A percentile compares a stretch with the other conserved stretches of the same genome.
Conservation (phyloP, 495 filamentous ascomycete species). For the Trichoderma orchidacearum region DNA sequence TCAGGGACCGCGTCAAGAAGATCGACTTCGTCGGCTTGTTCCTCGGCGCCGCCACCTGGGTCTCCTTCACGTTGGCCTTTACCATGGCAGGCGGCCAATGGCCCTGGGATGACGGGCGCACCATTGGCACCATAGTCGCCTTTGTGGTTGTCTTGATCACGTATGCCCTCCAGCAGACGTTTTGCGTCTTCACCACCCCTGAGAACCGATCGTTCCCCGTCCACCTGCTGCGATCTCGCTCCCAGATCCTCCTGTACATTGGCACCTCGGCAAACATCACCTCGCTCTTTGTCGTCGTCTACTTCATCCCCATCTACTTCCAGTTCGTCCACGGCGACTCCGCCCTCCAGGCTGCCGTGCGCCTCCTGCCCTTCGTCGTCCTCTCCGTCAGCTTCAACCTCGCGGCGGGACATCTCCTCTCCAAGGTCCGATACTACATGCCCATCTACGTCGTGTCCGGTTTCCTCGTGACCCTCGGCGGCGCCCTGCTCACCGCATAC, state of each 20-base stretch:
- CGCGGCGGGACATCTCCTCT: constrained; percentile 35
- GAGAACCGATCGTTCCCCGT: constrained; percentile 39
- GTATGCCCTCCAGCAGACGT: constrained; percentile 37
- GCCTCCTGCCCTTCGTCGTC: constrained; percentile 44
- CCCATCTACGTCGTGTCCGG: constrained; percentile 42
- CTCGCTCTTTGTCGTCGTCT: constrained; percentile 24
- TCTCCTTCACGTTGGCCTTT: constrained; percentile 35
- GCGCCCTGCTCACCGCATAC: constrained; percentile 35
- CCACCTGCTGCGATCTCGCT: constrained; percentile 30
- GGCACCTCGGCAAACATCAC: constrained; percentile 20
- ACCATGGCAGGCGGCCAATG: constrained; percentile 41
- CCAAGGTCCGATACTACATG: constrained; percentile 39
- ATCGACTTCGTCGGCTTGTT: constrained; percentile 31
- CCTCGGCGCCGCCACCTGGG: constrained; percentile 27
- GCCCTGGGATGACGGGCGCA: constrained; percentile 34
- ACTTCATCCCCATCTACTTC: constrained; percentile 44
- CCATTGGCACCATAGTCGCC: constrained; percentile 39
- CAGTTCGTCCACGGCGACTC: constrained; percentile 39
- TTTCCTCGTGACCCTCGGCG: constrained; percentile 32
- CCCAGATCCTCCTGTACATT: constrained; percentile 30
- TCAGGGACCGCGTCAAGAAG: constrained; percentile 21
- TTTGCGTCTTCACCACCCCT: constrained; percentile 31
- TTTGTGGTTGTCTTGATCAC: constrained; percentile 36
- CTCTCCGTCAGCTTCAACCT: constrained; percentile 33
- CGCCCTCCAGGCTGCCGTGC: constrained; percentile 35